Conservation (phyloP, 1,284 basidiomycete species). For the Neolentinus lepideus region DNA sequence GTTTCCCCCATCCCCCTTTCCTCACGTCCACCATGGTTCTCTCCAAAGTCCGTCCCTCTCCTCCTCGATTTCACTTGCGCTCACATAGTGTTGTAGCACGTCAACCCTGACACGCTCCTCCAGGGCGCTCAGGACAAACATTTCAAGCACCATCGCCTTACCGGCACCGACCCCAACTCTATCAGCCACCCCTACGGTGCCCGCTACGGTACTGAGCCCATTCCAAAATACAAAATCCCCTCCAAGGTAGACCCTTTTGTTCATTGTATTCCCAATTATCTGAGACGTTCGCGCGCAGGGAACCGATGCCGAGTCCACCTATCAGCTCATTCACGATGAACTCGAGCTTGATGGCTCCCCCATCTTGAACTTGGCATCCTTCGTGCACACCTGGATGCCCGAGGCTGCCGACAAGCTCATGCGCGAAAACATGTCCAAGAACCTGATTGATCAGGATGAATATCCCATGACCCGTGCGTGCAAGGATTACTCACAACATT, state of each 20-base stretch:
- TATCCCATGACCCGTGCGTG: conserved; percentile 76
- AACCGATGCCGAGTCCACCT: conserved; percentile 48
- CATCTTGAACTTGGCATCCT: conserved; percentile 78
- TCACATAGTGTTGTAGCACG: conserved; percentile 52
- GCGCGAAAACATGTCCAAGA: conserved; percentile 83
- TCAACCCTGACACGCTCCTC: conserved; percentile 57
- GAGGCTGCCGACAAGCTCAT: conserved; percentile 64
- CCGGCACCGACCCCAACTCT: conserved; percentile 24
- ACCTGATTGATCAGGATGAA: conserved; percentile 88
- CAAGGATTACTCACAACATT: conserved; percentile 6
- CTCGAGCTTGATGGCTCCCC: conserved; percentile 76
- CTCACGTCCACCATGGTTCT: conserved; percentile 33
- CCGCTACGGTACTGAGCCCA: conserved; percentile 53
- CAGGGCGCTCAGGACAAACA: conserved; percentile 50
- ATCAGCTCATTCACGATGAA: conserved; percentile 84
- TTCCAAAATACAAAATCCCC: conserved; percentile 67
- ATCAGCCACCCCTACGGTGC: conserved; percentile 47
- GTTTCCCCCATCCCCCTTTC: neutral
- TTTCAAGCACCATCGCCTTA: conserved; percentile 27
- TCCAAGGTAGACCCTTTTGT: conserved; percentile 31
- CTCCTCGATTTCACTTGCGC: neutral
- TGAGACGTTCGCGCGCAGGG: conserved; percentile 34
- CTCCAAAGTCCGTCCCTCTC: conserved; percentile 33
- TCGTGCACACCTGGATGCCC: conserved; percentile 59
- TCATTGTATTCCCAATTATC: conserved; percentile 1